Conservation (phyloP, 768 basidiomycete species). For the Tricholoma flavovirens region DNA sequence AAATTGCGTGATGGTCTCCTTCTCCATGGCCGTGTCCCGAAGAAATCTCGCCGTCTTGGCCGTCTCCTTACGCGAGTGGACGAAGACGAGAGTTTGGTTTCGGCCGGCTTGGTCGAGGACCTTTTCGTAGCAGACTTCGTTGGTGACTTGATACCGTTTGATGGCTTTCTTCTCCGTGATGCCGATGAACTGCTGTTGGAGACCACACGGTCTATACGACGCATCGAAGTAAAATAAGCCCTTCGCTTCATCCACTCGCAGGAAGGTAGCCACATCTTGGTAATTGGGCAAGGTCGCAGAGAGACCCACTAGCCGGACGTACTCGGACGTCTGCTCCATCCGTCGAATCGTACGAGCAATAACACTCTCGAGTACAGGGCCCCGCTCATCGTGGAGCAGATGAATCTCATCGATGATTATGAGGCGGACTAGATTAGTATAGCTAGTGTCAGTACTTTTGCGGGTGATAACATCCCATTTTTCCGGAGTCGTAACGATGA, state of each 20-base stretch:
- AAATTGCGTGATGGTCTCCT: conserved; percentile 94
- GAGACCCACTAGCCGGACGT: conserved; percentile 90
- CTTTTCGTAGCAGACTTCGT: conserved; percentile 99
- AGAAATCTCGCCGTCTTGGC: conserved; percentile 95
- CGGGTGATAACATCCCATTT: conserved; percentile 99
- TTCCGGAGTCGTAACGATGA: conserved; percentile 98
- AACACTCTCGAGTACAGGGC: conserved; percentile 91
- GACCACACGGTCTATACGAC: conserved; percentile 86
- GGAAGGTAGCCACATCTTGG: conserved; percentile 95
- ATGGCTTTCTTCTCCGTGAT: conserved; percentile 99
- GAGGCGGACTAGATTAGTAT: conserved; percentile 93
- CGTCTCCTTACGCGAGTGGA: conserved; percentile 97
- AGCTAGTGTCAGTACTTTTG: conserved; percentile 94
- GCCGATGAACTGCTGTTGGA: conserved; percentile 96
- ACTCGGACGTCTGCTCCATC: conserved; percentile 92
- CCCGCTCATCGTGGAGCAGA: conserved; percentile 94
- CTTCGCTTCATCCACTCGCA: conserved; percentile 86
- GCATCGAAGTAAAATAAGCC: conserved; percentile 98
- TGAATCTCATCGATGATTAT: conserved; percentile 99
- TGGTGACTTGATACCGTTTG: conserved; percentile 96
- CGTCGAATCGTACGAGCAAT: conserved; percentile 84
- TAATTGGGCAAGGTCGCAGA: conserved; percentile 99
- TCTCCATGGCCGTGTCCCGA: conserved; percentile 92
- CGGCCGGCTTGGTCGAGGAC: conserved; percentile 85
- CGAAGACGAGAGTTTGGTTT: conserved; percentile 93